These are phyloP conservation scores for Melianthus villosus DNA, from an alignment of 441 rosid species.

Conservation along the genomic window DNA sequence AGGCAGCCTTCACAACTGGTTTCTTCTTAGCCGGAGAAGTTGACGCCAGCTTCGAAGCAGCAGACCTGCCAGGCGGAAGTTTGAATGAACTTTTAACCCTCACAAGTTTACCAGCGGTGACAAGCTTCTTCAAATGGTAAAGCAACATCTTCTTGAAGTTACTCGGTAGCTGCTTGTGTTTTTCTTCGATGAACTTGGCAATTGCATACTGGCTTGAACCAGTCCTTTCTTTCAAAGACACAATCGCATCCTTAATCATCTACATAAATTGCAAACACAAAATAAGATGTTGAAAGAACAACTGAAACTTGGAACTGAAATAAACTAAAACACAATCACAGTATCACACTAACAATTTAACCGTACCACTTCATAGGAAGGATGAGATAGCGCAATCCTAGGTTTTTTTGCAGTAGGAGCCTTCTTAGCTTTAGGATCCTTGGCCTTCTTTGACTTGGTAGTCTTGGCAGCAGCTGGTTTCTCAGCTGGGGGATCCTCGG, in stretches of 20 bases:
- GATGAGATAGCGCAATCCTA: slow-evolving; percentile 32
- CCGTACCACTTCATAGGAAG: slow-evolving; percentile 60
- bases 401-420: slow-evolving; percentile 30
- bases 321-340: background rate
- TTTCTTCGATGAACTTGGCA: slow-evolving; percentile 64
- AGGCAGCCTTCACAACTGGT: slow-evolving; percentile 6
- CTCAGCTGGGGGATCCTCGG: slow-evolving; percentile 14
- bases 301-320: background rate
- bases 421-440: slow-evolving; percentile 46
- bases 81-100: slow-evolving; percentile 70
- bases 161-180: slow-evolving; percentile 47
- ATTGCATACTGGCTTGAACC: slow-evolving; percentile 92
- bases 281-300: slow-evolving; percentile 5
- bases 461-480: slow-evolving; percentile 25
- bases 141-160: slow-evolving; percentile 53
- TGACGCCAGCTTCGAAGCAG: slow-evolving; percentile 18
- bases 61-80: slow-evolving; percentile 27
- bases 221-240: slow-evolving; percentile 55
- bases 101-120: slow-evolving; percentile 43
- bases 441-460: slow-evolving; percentile 27
- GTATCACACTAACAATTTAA: no score
- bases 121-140: slow-evolving; percentile 53
- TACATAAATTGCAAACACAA: slow-evolving; percentile 10
- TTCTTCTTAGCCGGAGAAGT: slow-evolving; percentile 22
- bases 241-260: slow-evolving; percentile 75